Conservation (phyloP, 1,284 basidiomycete species). For the Retiboletus flavoniger region DNA sequence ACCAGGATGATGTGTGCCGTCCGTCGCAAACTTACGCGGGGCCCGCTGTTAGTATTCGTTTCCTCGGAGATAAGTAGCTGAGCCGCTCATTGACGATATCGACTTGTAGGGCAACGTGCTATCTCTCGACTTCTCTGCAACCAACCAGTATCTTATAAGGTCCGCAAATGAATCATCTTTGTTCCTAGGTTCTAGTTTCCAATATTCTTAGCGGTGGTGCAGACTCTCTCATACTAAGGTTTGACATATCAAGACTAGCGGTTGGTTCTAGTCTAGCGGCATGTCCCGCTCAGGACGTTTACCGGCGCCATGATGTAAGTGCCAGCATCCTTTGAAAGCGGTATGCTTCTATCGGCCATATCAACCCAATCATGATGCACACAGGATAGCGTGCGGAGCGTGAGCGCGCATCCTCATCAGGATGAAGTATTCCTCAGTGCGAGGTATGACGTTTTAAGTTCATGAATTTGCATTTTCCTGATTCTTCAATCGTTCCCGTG, state of each 20-base stretch:
- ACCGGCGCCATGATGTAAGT: constrained; percentile 36
- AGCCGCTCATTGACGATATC: constrained; percentile 13
- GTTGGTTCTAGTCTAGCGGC: constrained; percentile 10
- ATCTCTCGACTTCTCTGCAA: constrained; percentile 63
- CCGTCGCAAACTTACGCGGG: constrained; percentile 51
- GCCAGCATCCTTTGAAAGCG: constrained; percentile 3
- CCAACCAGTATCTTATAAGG: constrained; percentile 62
- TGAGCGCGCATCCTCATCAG: constrained; percentile 60
- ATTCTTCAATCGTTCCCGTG: constrained; percentile 20
- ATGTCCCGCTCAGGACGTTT: constrained; percentile 19
- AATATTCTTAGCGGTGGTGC: constrained; percentile 56
- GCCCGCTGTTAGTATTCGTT: constrained; percentile 41
- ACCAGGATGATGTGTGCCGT: constrained; percentile 54
- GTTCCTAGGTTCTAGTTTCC: background rate
- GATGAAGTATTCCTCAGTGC: constrained; percentile 68
- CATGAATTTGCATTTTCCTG: constrained; percentile 28
- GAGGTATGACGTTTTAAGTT: constrained; percentile 42
- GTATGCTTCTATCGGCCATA: constrained; percentile 14
- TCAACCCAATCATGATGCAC: constrained; percentile 11
- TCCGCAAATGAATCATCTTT: constrained; percentile 37
- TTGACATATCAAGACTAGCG: constrained; percentile 43
- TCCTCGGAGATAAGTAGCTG: constrained; percentile 31
- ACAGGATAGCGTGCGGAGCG: constrained; percentile 61
- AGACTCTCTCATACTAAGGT: constrained; percentile 55
- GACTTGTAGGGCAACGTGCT: constrained; percentile 61